Conservation (phyloP, 345 rosid species). For the Syzygium aqueum region DNA sequence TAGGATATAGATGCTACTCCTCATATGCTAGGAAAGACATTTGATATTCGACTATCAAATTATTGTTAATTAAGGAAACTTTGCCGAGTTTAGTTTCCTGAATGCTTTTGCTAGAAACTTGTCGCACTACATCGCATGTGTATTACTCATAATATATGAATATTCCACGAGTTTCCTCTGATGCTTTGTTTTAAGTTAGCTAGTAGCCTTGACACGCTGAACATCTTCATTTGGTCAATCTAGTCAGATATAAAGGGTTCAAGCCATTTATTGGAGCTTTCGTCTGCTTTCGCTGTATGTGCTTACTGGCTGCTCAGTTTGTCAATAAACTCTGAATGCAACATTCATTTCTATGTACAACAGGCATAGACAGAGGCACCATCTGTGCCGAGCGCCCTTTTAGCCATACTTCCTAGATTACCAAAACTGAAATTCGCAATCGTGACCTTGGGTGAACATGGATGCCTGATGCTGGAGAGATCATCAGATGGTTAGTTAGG, state of each 20-base stretch:
- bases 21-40: not conserved
- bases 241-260: not conserved
- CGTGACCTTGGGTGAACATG: constrained; percentile 81
- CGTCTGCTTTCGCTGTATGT: not conserved
- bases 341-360: not conserved
- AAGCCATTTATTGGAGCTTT: not conserved
- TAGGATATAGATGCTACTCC: not conserved
- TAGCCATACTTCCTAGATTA: constrained; percentile 64
- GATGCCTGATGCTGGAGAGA: constrained; percentile 86
- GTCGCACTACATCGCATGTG: not conserved
- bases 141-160: rapidly evolving
- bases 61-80: not conserved
- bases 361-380: constrained; percentile 79
- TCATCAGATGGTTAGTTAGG: constrained; percentile 35
- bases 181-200: not conserved
- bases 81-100: not conserved
- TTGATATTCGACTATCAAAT: not conserved
- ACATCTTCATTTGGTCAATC: not conserved
- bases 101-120: not conserved
- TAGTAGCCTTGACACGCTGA: not conserved
- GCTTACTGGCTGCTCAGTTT: not conserved
- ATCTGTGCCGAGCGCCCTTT: constrained; percentile 56
- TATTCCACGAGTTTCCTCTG: not conserved
- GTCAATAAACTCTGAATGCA: not conserved
- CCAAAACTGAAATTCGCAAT: constrained; percentile 70